A percentile compares a stretch with the other conserved stretches of the same genome.
phyloP scores from a whole-genome alignment of 257 asterid genomes.

The Solanum gandarillasii region DNA sequence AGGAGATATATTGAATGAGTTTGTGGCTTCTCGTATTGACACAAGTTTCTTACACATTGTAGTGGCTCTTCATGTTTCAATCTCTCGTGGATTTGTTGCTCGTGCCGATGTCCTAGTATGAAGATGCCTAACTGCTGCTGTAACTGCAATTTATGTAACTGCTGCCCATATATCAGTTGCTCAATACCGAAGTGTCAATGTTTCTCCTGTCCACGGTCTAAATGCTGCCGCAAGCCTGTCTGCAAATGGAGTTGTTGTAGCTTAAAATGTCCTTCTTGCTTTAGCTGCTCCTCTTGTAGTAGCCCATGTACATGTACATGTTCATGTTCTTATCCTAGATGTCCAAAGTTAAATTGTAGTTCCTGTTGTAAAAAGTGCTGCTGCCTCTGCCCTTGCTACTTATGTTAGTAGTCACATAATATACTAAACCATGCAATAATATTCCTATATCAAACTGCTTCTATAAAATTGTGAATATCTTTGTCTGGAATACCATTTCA shows the following conservation, averaged over 20 bases:
- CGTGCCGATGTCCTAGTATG: slow-evolving; percentile 19
- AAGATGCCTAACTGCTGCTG: slow-evolving; percentile 30
- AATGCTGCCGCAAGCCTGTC: slow-evolving; percentile 24
- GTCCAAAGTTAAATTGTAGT: slow-evolving; percentile 33
- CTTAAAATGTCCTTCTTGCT: slow-evolving; percentile 30
- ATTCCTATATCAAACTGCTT: neutral
- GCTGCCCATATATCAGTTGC: slow-evolving; percentile 28
- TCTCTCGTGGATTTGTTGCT: slow-evolving; percentile 44
- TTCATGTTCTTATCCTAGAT: slow-evolving; percentile 17
- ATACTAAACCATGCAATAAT: neutral
- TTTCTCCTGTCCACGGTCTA: slow-evolving; percentile 22
- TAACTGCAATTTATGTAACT: slow-evolving; percentile 18
- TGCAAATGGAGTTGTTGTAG: slow-evolving; percentile 33
- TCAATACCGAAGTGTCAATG: slow-evolving; percentile 33
- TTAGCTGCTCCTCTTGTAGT: slow-evolving; percentile 7
- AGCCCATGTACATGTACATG: slow-evolving; percentile 11
- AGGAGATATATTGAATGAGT: neutral
- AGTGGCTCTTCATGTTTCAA: slow-evolving; percentile 48
- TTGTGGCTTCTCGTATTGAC: neutral
- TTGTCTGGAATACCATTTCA: neutral
- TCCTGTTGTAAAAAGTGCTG: slow-evolving; percentile 37
- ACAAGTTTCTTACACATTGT: neutral
- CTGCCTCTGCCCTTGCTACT: slow-evolving; percentile 47
- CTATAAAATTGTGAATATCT: neutral
- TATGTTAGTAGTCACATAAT: slow-evolving; percentile 31